A percentile compares a stretch with the other conserved stretches of the same genome.
These are phyloP conservation scores for Ophiostoma australiae DNA, from an alignment of 2,329 filamentous ascomycete genomes.

Conservation along the genomic window DNA sequence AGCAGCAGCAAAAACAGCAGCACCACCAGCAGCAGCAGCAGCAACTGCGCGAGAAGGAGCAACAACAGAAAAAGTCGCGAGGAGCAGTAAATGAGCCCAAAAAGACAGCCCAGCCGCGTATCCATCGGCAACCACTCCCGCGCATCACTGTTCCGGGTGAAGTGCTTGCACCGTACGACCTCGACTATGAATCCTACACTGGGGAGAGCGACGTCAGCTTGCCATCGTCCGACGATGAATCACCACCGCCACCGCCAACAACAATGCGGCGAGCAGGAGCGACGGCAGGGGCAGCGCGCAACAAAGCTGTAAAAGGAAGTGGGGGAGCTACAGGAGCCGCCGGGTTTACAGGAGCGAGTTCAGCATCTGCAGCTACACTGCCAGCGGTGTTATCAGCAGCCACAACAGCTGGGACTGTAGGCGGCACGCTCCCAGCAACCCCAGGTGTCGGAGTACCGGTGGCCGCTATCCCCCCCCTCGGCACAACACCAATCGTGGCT, in stretches of 20 bases:
- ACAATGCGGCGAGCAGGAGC: constrained; percentile 30
- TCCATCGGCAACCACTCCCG: constrained; percentile 45
- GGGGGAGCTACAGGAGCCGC: neutral
- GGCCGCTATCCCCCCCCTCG: neutral
- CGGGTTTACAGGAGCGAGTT: neutral
- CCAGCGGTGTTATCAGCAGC: neutral
- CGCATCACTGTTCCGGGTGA: constrained; percentile 62
- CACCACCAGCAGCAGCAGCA: constrained; percentile 51
- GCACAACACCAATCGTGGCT: neutral
- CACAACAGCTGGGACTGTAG: neutral
- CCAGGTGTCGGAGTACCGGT: neutral
- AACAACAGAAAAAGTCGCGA: constrained; percentile 39
- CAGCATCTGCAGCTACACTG: neutral
- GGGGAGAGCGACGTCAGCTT: constrained; percentile 44
- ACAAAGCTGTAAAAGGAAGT: constrained; percentile 43
- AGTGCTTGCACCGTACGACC: constrained; percentile 60
- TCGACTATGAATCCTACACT: constrained; percentile 56
- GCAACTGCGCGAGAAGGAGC: constrained; percentile 56
- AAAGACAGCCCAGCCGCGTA: constrained; percentile 16
- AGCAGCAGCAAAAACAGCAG: constrained; percentile 51
- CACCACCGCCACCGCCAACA: constrained; percentile 31
- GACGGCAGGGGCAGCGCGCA: constrained; percentile 39
- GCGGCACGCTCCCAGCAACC: neutral
- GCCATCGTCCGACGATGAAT: constrained; percentile 35
- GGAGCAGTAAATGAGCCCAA: constrained; percentile 6